Evolutionary conservation across 208 protist species (phyloP).

Genomic region (Leishmania guyanensis): DNA sequence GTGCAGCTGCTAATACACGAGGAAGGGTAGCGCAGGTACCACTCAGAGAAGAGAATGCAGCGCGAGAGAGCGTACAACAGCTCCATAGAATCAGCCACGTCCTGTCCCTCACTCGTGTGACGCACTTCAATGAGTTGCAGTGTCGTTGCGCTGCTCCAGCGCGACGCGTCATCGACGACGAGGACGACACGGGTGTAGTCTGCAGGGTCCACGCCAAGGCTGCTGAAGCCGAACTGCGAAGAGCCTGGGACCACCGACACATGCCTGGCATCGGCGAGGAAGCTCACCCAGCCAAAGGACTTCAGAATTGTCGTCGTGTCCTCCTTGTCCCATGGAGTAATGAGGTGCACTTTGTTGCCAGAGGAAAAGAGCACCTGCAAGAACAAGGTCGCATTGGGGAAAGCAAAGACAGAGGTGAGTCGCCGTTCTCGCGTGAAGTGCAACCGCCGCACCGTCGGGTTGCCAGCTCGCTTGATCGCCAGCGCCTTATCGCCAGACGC

Average conservation of each 20-base stretch:
- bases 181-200: constrained; percentile 49
- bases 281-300: constrained; percentile 49
- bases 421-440: constrained; percentile 28
- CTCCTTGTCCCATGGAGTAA: constrained; percentile 50
- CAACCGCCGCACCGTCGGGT: constrained; percentile 34
- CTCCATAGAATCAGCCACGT: constrained; percentile 46
- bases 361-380: constrained; percentile 63
- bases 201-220: constrained; percentile 34
- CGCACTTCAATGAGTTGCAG: constrained; percentile 53
- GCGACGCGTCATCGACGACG: constrained; percentile 35
- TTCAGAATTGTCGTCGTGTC: constrained; percentile 42
- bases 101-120: constrained; percentile 27
- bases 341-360: constrained; percentile 53
- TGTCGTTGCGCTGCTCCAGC: constrained; percentile 45
- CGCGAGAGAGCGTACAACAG: constrained; percentile 68
- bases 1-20: constrained; percentile 53
- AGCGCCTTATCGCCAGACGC: constrained; percentile 7
- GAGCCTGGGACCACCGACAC: constrained; percentile 42
- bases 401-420: constrained; percentile 38
- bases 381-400: constrained; percentile 64
- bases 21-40: constrained; percentile 67
- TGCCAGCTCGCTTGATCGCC: constrained; percentile 32
- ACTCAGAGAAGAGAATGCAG: constrained; percentile 66
- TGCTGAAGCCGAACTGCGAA: constrained; percentile 34
- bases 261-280: constrained; percentile 43